Percentiles rank a stretch among this genome's conserved stretches.
phyloP scores from a whole-genome alignment of 2,329 filamentous ascomycete species.

The Verticillium albo-atrum region DNA sequence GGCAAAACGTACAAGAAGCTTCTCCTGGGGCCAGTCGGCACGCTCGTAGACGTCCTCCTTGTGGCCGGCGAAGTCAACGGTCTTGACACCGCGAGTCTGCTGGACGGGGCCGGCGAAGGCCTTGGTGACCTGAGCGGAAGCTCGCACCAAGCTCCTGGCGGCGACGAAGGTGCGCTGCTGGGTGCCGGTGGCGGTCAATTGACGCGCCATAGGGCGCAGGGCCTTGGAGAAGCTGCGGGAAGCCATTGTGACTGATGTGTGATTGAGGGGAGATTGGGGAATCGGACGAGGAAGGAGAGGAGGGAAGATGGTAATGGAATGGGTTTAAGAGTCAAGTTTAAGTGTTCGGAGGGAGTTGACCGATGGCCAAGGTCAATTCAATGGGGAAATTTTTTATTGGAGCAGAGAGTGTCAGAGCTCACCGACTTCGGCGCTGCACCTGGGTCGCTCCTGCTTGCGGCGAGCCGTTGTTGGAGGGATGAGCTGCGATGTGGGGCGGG shows the following conservation, averaged over 20 bases:
- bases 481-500: conserved; percentile 6
- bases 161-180: conserved; percentile 61
- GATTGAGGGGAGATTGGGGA: conserved; percentile 23
- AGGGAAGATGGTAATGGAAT: conserved; percentile 7
- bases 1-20: conserved; percentile 66
- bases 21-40: conserved; percentile 97
- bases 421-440: conserved; percentile 14
- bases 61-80: conserved; percentile 94
- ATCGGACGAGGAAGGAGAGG: conserved; percentile 9
- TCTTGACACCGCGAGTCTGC: conserved; percentile 89
- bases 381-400: conserved; percentile 17
- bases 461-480: conserved; percentile 8
- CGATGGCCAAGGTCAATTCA: conserved; percentile 11
- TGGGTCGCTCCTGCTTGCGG: neutral
- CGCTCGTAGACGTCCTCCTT: conserved; percentile 97
- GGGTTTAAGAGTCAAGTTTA: conserved; percentile 8
- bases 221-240: conserved; percentile 69
- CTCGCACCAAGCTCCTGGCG: conserved; percentile 51
- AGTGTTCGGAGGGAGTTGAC: conserved; percentile 11
- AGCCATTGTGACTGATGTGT: conserved; percentile 59
- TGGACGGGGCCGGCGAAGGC: conserved; percentile 43
- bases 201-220: conserved; percentile 60
- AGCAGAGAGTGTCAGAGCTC: conserved; percentile 4
- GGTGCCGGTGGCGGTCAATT: conserved; percentile 55
- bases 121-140: conserved; percentile 35